Evolutionary conservation across 441 rosid species (phyloP), one percentile per base, ranked within the genome.

Genomic region (Syzygium malaccense): DNA sequence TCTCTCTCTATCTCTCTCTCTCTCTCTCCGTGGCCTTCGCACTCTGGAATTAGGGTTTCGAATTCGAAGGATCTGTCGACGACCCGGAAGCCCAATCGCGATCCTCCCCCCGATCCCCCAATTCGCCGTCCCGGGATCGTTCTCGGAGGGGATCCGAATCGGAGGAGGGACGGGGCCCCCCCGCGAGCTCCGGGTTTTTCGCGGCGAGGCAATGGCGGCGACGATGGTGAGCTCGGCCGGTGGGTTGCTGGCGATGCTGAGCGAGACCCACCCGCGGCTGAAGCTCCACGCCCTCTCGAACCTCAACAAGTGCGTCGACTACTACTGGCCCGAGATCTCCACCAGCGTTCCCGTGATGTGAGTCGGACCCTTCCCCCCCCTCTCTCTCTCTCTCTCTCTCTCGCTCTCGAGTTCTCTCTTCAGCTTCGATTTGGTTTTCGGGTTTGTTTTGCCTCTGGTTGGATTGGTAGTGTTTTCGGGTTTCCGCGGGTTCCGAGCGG

Each of bases 301-400:
- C 90, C 98, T 98, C 92, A 98, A 96, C 88, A 94, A 92, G 91
- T 95, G 93, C 75, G 99, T 98, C 26, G 99, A 98, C 91, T 96
- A 89, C 83, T 96, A 95, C 94, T 98, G 99, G 99, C 99, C 98
- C 0, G 99, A 98, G 97, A 98, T 98, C 93, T 98, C 99, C 71
- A 98, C 99, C 66, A 96, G 98, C 93, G 99, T 98, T 28, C 97
- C 99, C 25, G 93, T 96, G 79, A 98, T 98, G 99, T 98, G 95
- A 66, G 37, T 53, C 23, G 53, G 57, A 30, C 28, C 56, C 48
- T 49, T 45, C 51, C 83, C 20, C 17, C 66, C 60, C 86, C 87
- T 85, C 54, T 41, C 79, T 57, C 32, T 51, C 30, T 78, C 83
- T 23, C 14, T 56, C n/a, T 79, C 55, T 62, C 45, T 26, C 41